Conservation (phyloP, 306 rosid genomes). For the Lotus japonicus region DNA sequence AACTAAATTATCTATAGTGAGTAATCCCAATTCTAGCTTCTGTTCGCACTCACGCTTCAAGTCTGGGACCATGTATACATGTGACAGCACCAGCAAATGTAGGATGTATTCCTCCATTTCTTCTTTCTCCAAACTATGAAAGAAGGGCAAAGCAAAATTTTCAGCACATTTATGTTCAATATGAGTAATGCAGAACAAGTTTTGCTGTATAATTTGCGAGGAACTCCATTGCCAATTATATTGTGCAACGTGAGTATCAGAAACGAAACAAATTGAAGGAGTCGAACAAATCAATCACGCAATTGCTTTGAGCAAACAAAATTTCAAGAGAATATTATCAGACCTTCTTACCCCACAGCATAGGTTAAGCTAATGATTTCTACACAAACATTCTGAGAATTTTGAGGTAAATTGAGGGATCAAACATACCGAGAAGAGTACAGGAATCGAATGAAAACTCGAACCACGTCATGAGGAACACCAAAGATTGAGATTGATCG, state of each 20-base stretch:
- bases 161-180: not conserved
- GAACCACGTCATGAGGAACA: conserved; percentile 68
- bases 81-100: conserved; percentile 70
- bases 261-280: not conserved
- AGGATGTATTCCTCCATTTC: conserved; percentile 63
- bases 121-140: conserved; percentile 50
- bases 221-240: conserved; percentile 1
- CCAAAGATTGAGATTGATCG: conserved; percentile 55
- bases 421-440: conserved; percentile 63
- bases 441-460: conserved; percentile 65
- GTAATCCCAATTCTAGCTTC: conserved; percentile 42
- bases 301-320: not conserved
- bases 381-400: not conserved
- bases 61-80: conserved; percentile 62
- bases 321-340: not conserved
- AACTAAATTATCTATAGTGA: conserved; percentile 52
- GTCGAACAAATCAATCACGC: not conserved
- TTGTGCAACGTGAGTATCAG: not conserved
- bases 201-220: not conserved
- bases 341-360: not conserved
- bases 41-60: conserved; percentile 68
- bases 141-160: not conserved
- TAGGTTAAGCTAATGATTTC: not conserved
- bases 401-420: not conserved
- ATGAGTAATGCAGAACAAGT: not conserved